These are phyloP conservation scores for Pholiota conissans DNA, from an alignment of 768 basidiomycete species.

Conservation along the genomic window DNA sequence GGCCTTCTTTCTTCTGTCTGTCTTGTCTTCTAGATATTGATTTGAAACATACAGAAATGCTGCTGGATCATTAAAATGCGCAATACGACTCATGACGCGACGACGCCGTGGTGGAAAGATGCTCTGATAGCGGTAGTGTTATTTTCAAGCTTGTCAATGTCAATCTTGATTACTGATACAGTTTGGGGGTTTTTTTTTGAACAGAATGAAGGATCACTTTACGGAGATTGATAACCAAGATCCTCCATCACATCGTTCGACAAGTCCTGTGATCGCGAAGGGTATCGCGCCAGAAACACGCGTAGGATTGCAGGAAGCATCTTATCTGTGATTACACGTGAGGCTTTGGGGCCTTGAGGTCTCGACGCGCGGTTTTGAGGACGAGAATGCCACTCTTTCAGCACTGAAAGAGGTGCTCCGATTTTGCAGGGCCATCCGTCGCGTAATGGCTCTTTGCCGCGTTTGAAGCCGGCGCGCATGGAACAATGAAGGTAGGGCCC, in stretches of 20 bases:
- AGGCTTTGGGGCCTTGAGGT: slow-evolving; percentile 10
- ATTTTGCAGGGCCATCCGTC: slow-evolving; percentile 12
- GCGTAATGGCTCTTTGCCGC: slow-evolving; percentile 8
- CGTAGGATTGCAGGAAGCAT: slow-evolving; percentile 13
- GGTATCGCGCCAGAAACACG: neutral
- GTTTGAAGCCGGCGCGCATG: slow-evolving; percentile 2
- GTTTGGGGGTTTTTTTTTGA: neutral
- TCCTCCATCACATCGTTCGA: slow-evolving; percentile 9
- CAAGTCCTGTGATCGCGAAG: slow-evolving; percentile 15
- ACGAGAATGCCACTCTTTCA: slow-evolving; percentile 14
- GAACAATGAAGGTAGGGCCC: slow-evolving; percentile 9
- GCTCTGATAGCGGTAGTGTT: neutral
- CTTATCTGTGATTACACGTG: slow-evolving; percentile 14
- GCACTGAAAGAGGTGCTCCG: slow-evolving; percentile 9
- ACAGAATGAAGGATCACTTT: slow-evolving; percentile 5
- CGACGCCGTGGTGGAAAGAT: too few species aligned
- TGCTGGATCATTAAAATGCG: too few species aligned
- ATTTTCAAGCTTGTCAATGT: neutral
- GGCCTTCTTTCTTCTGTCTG: neutral
- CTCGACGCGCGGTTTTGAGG: slow-evolving; percentile 4
- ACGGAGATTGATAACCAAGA: slow-evolving; percentile 15
- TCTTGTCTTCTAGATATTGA: neutral
- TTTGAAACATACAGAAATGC: too few species aligned
- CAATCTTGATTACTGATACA: neutral
- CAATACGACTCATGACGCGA: too few species aligned